Base-by-base conservation (phyloP, 768 basidiomycete species). In the Suillus alpinus region DNA sequence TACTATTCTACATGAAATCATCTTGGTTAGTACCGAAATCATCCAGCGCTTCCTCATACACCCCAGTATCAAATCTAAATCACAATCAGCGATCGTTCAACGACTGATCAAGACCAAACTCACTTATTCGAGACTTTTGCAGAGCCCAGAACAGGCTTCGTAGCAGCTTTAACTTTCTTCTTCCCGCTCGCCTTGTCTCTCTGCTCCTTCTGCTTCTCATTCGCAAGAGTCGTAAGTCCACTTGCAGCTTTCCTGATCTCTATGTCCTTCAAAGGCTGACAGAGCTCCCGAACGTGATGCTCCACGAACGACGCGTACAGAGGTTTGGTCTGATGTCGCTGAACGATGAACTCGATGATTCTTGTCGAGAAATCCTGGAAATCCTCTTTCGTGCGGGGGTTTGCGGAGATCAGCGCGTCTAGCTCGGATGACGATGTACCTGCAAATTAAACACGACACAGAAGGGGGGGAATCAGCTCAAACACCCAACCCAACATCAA, bases 121-220 rank as follows among this genome's bases (percentile, higher is more conserved):
- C 71, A 90, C 87, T 83, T 88, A 68, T 71, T 78, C n/a, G 82
- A 75, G 14, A 80, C 70, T 75, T 94, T 96, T 23, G 82, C 78
- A 18, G 86, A 83, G 2, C 92, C 94, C 39, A 97, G 75, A 5
- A 74, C 83, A 26, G 95, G 95, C 72, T 92, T 97, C 18, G 80
- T 73, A 0, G 82, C 74, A 7, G 80, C 75, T 76, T 91, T 91
- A 49, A 81, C 76, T 78, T 95, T 95, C 80, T 94, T 96, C 84
- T 95, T 97, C 34, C 94, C 93, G 62, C 85, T 88, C 2, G 86
- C 81, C 73, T 90, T 92, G 39, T 95, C 93, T 64, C 89, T 83
- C 67, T 89, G 87, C 70, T 93, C 93, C 76, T 86, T 92, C 77
- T 95, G 92, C 78, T 98, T 99, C 78, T 95, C 94, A 69, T 96